These are phyloP conservation scores for Naematelia encephala DNA, from an alignment of 768 basidiomycete genomes.

Conservation along the genomic window DNA sequence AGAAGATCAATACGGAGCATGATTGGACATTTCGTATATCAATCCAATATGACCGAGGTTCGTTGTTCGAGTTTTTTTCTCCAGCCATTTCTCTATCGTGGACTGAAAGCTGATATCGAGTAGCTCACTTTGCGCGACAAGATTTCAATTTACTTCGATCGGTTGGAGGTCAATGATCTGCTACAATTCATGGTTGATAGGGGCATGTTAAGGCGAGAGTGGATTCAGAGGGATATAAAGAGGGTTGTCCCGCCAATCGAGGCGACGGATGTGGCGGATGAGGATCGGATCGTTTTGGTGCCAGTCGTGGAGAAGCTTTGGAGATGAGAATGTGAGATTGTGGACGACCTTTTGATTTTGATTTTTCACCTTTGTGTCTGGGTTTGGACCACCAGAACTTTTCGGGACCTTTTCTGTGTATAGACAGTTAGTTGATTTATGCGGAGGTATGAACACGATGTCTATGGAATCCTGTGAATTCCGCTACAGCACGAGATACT, in stretches of 20 bases:
- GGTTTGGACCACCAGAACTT: too few species aligned
- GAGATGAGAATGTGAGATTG: too few species aligned
- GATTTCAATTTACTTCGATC: constrained; percentile 23
- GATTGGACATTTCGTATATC: constrained; percentile 17
- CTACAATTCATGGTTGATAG: constrained; percentile 25
- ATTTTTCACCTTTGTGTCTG: background rate
- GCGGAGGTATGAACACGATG: too few species aligned
- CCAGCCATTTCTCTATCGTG: too few species aligned
- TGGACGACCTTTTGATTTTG: too few species aligned
- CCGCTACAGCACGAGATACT: too few species aligned
- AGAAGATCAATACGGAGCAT: constrained; percentile 16
- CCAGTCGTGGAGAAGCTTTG: background rate
- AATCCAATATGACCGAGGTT: constrained; percentile 43
- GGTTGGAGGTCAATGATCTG: constrained; percentile 41
- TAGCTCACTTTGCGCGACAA: constrained; percentile 23
- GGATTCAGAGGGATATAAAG: background rate
- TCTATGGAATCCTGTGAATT: too few species aligned
- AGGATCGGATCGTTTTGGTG: constrained; percentile 13
- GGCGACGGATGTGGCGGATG: constrained; percentile 21
- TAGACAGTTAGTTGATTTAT: too few species aligned
- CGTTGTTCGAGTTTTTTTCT: too few species aligned
- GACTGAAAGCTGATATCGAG: constrained; percentile 1
- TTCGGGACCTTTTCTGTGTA: too few species aligned
- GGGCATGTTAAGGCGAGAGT: constrained; percentile 3
- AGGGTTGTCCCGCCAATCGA: constrained; percentile 17